Base-by-base conservation (phyloP, 805 yeast genomes). In the Yamadazyma scolyti region DNA sequence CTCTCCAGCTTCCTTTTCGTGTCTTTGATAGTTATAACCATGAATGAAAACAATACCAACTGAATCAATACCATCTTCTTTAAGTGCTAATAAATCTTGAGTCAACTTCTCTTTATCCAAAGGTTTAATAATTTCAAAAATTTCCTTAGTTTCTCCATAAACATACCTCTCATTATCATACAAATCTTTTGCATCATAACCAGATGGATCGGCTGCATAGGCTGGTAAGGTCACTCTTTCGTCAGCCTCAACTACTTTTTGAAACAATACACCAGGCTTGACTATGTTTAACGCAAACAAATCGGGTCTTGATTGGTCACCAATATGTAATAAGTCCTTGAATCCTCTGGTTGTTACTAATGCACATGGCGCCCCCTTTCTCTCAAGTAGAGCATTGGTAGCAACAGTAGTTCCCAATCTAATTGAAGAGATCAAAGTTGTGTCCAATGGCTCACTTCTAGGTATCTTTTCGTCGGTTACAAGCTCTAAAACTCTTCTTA, bases 1-100 rank as follows among this genome's bases (percentile, higher is more conserved):
- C 25, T 39, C 42, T 4, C 50, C 56, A 3, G 44, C 51, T 17
- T 28, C 20, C 23, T 33, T 43, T 53, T 86, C 95, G 48, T 85
- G 95, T 7, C 68, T 68, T 2, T 82, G 82, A 52, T 52, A 85
- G 4, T 85, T 80, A 51, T 79, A 86, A 1, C 89, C 74, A 48
- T 85, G 95, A 44, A 82, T 49, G 16, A 85, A 61, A 12, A 88
- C 79, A 17, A 85, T 73, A 9, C 89, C 95, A 26, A 86, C 53
- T 1, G 90, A 81, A 34, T 72, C 61, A 20, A 82, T 69, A 1
- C 94, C 94, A 0, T 68, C 45, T 3, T 63, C 67, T 48, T 70
- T 73, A n/a, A 83, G 50, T 0, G 38, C 32, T 23, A 59, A 51
- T 31, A 85, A 54, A 6, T 61, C 52, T 2, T 64, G 37, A 21